Base-by-base conservation (phyloP, 1,284 basidiomycete genomes). In the Ceratorhiza oryzae-sativae region DNA sequence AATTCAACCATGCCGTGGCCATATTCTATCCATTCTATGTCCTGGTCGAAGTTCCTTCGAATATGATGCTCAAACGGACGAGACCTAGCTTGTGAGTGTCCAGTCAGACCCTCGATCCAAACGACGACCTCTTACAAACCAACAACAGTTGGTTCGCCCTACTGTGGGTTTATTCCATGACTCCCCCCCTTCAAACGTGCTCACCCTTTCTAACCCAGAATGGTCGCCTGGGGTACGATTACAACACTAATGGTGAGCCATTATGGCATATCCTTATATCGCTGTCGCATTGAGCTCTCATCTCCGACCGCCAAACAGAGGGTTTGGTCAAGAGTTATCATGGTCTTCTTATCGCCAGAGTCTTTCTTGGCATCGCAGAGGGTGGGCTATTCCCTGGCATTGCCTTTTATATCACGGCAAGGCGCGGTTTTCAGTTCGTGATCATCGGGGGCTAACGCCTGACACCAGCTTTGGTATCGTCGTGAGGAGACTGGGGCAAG, bases 311-410 rank as follows among this genome's bases (percentile, higher is more conserved):
- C 25, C n/a, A 15, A 18, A 30, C 23, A 2, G 34, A 71, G 68
- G 68, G 68, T 20, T 46, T 71, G 13, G 68, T 85, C 51, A 80
- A 79, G 58, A 81, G 84, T 76, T 87, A 86, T 75, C 82, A 83
- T 42, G 83, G 82, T n/a, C 82, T 88, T 46, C 77, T 87, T 82
- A 23, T 86, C 87, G 77, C 86, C 55, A 82, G 88, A 59, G 88
- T 86, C 85, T 81, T 90, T 79, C 81, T 90, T 61, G 89, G 90
- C 27, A 81, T 84, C 75, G 88, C 89, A 73, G 90, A 91, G 79
- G 89, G 89, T 12, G 90, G 90, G 12, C 79, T 91, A 18, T 88
- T 88, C 81, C 84, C 86, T 61, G 86, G 86, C 0, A 84, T 87
- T 60, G 84, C 85, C 34, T 87, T 84, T 76, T 86, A 87, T 77